A percentile compares a stretch with the other conserved stretches of the same genome.
Evolutionary conservation across 2,329 filamentous ascomycete species (phyloP).

Genomic region (Botrytis squamosa): DNA sequence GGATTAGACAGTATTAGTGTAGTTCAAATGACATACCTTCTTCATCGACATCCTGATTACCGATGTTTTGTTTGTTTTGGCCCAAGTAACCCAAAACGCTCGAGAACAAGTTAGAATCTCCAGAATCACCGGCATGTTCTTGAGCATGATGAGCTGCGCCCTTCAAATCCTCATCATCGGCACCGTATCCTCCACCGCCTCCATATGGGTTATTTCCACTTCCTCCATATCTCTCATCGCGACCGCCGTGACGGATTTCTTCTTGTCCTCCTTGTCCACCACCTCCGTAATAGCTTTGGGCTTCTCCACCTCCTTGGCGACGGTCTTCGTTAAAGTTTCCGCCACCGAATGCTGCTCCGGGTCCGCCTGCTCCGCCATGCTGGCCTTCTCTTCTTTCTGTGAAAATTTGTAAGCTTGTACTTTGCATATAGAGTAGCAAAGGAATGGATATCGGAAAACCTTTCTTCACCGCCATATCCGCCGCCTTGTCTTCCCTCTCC

Average conservation of each 20-base stretch:
- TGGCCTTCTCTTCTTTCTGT: slow-evolving; percentile 14
- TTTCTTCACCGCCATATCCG: slow-evolving; percentile 23
- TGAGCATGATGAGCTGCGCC: slow-evolving; percentile 55
- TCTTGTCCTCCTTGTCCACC: slow-evolving; percentile 15
- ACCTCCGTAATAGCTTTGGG: slow-evolving; percentile 19
- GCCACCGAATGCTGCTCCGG: slow-evolving; percentile 24
- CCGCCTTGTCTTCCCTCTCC: slow-evolving; percentile 23
- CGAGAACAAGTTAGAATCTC: slow-evolving; percentile 53
- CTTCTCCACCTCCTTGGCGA: slow-evolving; percentile 13
- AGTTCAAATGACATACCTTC: slow-evolving; percentile 39
- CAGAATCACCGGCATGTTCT: slow-evolving; percentile 51
- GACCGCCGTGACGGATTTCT: slow-evolving; percentile 22
- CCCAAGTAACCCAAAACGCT: slow-evolving; percentile 54
- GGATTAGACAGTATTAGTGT: neutral
- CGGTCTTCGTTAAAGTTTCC: slow-evolving; percentile 13
- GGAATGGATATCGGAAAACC: neutral
- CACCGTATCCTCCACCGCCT: slow-evolving; percentile 37
- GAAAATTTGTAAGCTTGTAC: neutral
- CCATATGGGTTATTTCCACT: slow-evolving; percentile 30
- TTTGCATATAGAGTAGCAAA: neutral
- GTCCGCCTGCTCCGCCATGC: slow-evolving; percentile 21
- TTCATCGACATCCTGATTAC: slow-evolving; percentile 58
- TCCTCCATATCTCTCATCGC: slow-evolving; percentile 26
- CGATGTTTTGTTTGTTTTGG: slow-evolving; percentile 51
- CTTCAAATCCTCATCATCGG: slow-evolving; percentile 50